Base-by-base conservation (phyloP, 768 basidiomycete species). In the Trametes cinnabarina region DNA sequence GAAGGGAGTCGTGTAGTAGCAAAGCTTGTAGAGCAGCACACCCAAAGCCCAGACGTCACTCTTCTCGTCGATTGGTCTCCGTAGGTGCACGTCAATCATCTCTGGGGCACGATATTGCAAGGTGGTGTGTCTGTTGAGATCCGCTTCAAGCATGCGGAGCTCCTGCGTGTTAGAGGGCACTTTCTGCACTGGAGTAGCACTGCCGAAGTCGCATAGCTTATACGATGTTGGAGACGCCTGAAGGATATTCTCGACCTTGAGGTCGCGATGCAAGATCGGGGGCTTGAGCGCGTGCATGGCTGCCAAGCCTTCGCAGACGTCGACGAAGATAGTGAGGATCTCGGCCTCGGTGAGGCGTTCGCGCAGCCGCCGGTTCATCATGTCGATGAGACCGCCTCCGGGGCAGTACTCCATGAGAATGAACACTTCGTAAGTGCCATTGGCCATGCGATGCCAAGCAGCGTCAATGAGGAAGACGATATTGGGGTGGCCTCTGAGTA, bases 1-100 rank as follows among this genome's bases (percentile, higher is more conserved):
- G 67, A 99, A 99, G 0, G 97, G 97, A 0, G 97, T 99, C 0
- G 95, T 99, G 72, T 99, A 99, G 74, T 98, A 99, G 72, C 97
- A 98, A 14, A 99, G 83, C 77, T 98, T 99, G 79, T 98, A 99
- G 14, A 99, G 80, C 58, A 99, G 76, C 15, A 98, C 94, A 22
- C 96, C 97, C 22, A 99, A 80, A 0, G 97, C 97, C 97, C 97
- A 99, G 0, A 99, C 88, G 67, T 99, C 96, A 71, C 89, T 91
- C 76, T 94, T 96, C 72, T 95, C 93, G 69, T 94, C 93, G 32
- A 94, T 82, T 1, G 90, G 88, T 57, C 90, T 80, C 60, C 92
- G 81, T 23, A 88, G 80, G 71, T 90, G 89, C 0, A 87, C 84
- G 68, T 99, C 96, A 15, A 98, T 89, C 93, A 99, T 97, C 74